Base-by-base conservation (phyloP, 2,329 filamentous ascomycete genomes). In the Phialemonium atrogriseum region DNA sequence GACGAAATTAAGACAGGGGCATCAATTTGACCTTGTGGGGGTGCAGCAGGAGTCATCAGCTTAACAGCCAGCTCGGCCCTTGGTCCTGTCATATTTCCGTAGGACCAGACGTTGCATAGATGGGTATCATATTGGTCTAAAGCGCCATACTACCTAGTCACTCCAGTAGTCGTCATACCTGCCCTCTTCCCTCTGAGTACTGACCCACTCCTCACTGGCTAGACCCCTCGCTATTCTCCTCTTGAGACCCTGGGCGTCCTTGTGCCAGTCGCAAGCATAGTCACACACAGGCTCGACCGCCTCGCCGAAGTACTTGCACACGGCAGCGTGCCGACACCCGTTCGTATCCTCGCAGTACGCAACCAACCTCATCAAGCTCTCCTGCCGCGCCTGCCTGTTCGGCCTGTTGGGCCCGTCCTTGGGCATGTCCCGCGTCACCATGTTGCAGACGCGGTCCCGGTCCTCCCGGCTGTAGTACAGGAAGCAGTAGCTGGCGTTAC, bases 401-500 rank as follows among this genome's bases (percentile, higher is more conserved):
- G 47, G 44, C 35, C 56, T 51, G 30, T 67, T 62, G 38, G 47
- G 44, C 35, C 56, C 51, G 15, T 60, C 57, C 48, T 65, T 56
- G 31, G 54, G 46, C 33, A 59, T 57, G 41, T 66, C 66, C 40
- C 66, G 64, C 38, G 63, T 56, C 23, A 76, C 55, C 59, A 78
- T 59, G 39, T 60, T 68, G 8, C 70, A 74, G 8, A 83, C 75
- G 2, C 86, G 73, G 48, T 94, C 84, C 16, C 85, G 68, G 49
- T 95, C 88, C 54, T 93, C 84, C 10, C 84, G 76, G 37, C 80
- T 87, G 58, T 95, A 96, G 57, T 95, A 94, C 33, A 96, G 63
- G 33, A 94, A 84, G 50, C 87, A 95, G 38, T 82, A 75, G 19
- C 82, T 80, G 1, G 87, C 87, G 40, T 89, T 88, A 15, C 86